Evolutionary conservation across 768 basidiomycete species (phyloP).

Genomic region (Lentinula edodes): DNA sequence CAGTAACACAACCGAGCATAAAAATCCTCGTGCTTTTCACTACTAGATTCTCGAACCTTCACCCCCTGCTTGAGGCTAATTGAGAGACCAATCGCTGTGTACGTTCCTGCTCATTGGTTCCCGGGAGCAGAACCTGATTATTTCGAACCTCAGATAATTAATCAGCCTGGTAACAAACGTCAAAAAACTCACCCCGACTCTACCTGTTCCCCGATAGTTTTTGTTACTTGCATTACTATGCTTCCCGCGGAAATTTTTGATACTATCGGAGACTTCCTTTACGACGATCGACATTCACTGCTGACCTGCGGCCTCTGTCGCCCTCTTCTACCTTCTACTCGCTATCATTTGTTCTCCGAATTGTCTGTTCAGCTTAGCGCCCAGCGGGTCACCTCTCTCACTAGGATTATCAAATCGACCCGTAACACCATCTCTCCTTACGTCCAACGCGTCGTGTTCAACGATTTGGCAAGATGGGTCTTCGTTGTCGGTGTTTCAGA

Average conservation of each 20-base stretch:
- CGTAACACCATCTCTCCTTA: slow-evolving; percentile 8
- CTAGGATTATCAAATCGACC: not conserved
- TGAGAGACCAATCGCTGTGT: not conserved
- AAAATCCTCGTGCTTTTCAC: not conserved
- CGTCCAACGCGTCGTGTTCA: slow-evolving; percentile 4
- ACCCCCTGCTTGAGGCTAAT: not conserved
- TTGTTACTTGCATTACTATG: not conserved
- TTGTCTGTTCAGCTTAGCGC: not conserved
- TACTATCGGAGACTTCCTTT: slow-evolving; percentile 4
- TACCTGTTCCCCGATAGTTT: not conserved
- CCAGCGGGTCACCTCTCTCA: not conserved
- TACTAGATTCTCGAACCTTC: not conserved
- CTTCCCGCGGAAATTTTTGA: slow-evolving; percentile 8
- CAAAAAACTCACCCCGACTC: not conserved
- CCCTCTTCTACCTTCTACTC: not conserved
- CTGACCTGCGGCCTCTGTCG: slow-evolving; percentile 5
- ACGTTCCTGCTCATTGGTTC: not conserved
- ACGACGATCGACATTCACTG: slow-evolving; percentile 1
- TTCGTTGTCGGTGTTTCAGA: not conserved
- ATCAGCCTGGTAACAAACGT: not conserved
- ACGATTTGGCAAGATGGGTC: not conserved
- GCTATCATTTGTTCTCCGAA: slow-evolving; percentile 7
- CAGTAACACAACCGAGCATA: not conserved
- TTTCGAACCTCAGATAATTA: not conserved
- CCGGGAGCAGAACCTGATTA: not conserved